These are phyloP conservation scores for Chaetoceros tenuissimus DNA, from an alignment of 108 stramenopile genomes.

Conservation along the genomic window DNA sequence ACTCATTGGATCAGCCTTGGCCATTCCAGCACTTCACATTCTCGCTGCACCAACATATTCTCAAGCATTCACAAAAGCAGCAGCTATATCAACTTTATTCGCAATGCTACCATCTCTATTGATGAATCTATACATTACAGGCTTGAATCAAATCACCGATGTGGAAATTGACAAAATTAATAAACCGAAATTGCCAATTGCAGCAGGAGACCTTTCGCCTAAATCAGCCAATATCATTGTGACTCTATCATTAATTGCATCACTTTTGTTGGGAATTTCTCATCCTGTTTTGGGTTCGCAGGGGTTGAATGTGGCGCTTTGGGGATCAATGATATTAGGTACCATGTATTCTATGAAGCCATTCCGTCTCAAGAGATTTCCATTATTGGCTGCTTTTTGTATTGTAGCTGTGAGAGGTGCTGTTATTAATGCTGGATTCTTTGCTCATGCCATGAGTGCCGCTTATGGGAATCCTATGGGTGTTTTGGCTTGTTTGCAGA, in stretches of 20 bases:
- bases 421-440: conserved; percentile 89
- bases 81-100: conserved; percentile 37
- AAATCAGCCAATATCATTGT: conserved; percentile 48
- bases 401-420: conserved; percentile 91
- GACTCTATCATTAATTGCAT: conserved; percentile 38
- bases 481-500: conserved; percentile 42
- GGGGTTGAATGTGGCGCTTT: conserved; percentile 70
- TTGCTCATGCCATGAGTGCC: conserved; percentile 56
- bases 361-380: conserved; percentile 88
- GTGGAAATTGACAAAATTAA: conserved; percentile 96
- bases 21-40: conserved; percentile 85
- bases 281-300: conserved; percentile 40
- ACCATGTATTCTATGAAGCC: conserved; percentile 83
- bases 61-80: conserved; percentile 33
- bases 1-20: conserved; percentile 88
- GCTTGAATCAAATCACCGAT: conserved; percentile 95
- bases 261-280: conserved; percentile 51
- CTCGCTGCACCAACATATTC: conserved; percentile 69
- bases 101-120: conserved; percentile 87
- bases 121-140: conserved; percentile 95
- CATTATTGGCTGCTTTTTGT: conserved; percentile 89
- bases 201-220: conserved; percentile 63
- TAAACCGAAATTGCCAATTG: conserved; percentile 90
- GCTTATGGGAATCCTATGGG: conserved; percentile 35
- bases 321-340: conserved; percentile 82